Conservation (phyloP, 2,329 filamentous ascomycete species). For the Fusarium multiceps region DNA sequence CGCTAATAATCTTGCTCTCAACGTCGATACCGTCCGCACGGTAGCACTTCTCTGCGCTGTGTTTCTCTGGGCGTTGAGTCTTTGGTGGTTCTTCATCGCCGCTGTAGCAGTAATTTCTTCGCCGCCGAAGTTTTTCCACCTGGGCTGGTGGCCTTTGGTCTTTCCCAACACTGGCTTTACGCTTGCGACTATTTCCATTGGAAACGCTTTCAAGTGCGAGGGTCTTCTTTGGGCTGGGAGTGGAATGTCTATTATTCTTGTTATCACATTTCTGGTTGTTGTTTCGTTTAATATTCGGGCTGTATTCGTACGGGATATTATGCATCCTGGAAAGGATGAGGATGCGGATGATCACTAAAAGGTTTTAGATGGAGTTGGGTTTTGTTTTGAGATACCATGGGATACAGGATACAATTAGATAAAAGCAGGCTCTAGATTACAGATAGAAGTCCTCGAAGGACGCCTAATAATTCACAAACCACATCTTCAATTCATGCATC, state of each 20-base stretch:
- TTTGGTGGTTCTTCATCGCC: slow-evolving; percentile 66
- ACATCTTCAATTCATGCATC: too few relatives aligned
- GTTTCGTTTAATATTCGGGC: slow-evolving; percentile 58
- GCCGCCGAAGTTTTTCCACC: slow-evolving; percentile 64
- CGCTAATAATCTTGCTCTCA: slow-evolving; percentile 56
- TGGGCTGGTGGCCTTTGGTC: slow-evolving; percentile 73
- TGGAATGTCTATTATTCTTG: slow-evolving; percentile 61
- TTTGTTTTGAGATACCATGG: slow-evolving; percentile 24
- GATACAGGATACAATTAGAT: slow-evolving; percentile 7
- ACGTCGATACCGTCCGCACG: slow-evolving; percentile 58
- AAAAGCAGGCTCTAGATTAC: background rate
- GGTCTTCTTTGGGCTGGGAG: slow-evolving; percentile 60
- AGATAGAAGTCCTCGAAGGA: background rate
- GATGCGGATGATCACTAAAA: slow-evolving; percentile 61
- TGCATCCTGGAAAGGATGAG: slow-evolving; percentile 66
- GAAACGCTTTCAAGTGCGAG: slow-evolving; percentile 59
- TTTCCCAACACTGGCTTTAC: slow-evolving; percentile 72
- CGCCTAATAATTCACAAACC: background rate
- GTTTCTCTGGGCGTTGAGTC: slow-evolving; percentile 71
- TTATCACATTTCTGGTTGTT: slow-evolving; percentile 58
- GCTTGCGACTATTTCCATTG: slow-evolving; percentile 66
- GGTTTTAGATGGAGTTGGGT: background rate
- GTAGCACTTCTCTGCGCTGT: slow-evolving; percentile 63
- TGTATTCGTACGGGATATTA: slow-evolving; percentile 63
- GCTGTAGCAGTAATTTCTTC: slow-evolving; percentile 50